phyloP scores from a whole-genome alignment of 129 eudicot species.

The Saussurea involucrata region DNA sequence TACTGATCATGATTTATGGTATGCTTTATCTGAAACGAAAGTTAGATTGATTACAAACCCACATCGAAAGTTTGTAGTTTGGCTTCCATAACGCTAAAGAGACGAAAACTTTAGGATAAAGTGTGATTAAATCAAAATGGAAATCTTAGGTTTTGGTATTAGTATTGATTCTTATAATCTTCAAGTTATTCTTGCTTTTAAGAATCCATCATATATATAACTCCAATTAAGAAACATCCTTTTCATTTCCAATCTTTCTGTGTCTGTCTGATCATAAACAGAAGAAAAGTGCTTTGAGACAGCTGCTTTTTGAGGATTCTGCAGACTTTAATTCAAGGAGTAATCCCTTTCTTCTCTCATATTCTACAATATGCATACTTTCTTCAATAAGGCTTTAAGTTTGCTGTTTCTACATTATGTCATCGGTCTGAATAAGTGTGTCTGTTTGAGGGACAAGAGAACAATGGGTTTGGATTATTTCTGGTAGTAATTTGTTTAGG shows the following conservation, averaged over 20 bases:
- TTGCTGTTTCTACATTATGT: not conserved
- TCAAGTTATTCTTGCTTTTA: not conserved
- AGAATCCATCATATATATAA: not conserved
- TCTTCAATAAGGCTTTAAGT: not conserved
- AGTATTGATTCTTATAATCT: constrained; percentile 19
- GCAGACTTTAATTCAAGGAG: constrained; percentile 14
- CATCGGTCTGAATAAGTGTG: too few species aligned
- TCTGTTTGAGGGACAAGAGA: too few species aligned
- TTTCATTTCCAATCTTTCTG: not conserved
- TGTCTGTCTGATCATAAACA: not conserved
- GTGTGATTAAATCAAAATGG: constrained; percentile 17
- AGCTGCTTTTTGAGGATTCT: constrained; percentile 16
- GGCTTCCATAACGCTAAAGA: not conserved
- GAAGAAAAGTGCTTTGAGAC: not conserved
- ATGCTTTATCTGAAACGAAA: constrained; percentile 18
- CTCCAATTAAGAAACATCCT: not conserved
- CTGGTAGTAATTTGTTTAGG: too few species aligned
- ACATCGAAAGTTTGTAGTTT: constrained; percentile 11
- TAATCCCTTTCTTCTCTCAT: constrained; percentile 4
- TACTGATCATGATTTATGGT: not conserved
- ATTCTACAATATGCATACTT: not conserved
- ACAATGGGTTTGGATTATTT: too few species aligned
- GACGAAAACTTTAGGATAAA: constrained; percentile 4
- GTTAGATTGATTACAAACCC: constrained; percentile 16
- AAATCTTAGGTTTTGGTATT: constrained; percentile 21